Conservation (phyloP, 2,329 filamentous ascomycete genomes). For the Exophiala lecanii-corni region DNA sequence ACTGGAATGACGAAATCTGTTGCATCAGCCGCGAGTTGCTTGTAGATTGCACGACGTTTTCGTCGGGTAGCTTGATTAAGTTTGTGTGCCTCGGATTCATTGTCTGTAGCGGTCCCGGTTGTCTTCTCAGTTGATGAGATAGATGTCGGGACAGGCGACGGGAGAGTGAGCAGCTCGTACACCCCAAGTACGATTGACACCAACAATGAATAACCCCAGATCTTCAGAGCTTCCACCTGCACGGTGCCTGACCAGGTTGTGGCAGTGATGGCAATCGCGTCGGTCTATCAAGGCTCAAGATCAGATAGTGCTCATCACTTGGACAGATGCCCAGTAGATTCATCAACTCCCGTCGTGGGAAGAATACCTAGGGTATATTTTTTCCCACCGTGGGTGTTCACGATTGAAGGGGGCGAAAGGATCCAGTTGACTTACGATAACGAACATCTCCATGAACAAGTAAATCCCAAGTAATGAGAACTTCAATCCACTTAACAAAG, state of each 20-base stretch:
- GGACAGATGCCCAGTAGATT: too few relatives aligned
- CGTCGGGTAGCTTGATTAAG: background rate
- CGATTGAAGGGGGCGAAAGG: background rate
- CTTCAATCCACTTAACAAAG: conserved; percentile 52
- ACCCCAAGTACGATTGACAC: conserved; percentile 46
- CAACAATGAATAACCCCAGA: conserved; percentile 63
- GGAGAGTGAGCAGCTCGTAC: conserved; percentile 35
- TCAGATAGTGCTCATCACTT: too few relatives aligned
- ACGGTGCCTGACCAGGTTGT: conserved; percentile 43
- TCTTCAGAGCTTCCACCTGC: conserved; percentile 59
- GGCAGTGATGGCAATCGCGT: conserved; percentile 49
- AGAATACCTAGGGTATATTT: too few relatives aligned
- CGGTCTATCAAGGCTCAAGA: conserved; percentile 39
- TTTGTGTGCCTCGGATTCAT: background rate
- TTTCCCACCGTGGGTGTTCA: too few relatives aligned
- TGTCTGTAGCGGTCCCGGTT: background rate
- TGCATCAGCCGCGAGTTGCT: conserved; percentile 51
- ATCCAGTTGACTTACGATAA: conserved; percentile 49
- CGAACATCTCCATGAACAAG: conserved; percentile 61
- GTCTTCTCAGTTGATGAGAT: background rate
- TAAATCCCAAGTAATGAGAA: conserved; percentile 62
- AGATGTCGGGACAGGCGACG: background rate
- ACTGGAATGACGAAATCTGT: conserved; percentile 62
- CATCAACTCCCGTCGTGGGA: too few relatives aligned
- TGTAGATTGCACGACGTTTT: conserved; percentile 23